Conservation (phyloP, 805 yeast species). For the Blastobotrys robertii region DNA sequence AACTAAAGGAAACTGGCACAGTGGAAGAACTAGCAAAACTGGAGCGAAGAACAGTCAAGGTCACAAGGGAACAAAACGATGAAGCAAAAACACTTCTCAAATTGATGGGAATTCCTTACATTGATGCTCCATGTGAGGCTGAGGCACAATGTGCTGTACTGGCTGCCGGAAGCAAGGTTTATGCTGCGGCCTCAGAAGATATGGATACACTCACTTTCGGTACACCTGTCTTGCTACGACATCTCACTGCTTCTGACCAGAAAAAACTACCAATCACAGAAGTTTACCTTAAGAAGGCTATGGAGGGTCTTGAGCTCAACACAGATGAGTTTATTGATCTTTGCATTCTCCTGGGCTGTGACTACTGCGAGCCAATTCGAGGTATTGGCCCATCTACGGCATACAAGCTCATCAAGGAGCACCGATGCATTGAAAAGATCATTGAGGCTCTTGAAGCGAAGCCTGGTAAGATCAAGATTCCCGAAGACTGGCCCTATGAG, state of each 20-base stretch:
- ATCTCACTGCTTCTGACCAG: slow-evolving; percentile 89
- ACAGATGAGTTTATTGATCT: slow-evolving; percentile 73
- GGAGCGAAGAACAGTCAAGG: slow-evolving; percentile 84
- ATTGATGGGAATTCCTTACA: slow-evolving; percentile 92
- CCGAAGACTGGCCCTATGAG: slow-evolving; percentile 89
- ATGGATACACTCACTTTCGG: slow-evolving; percentile 96
- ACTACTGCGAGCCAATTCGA: slow-evolving; percentile 88
- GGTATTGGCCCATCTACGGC: slow-evolving; percentile 98
- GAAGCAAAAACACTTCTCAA: slow-evolving; percentile 76
- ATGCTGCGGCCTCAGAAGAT: slow-evolving; percentile 97
- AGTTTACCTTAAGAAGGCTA: slow-evolving; percentile 53
- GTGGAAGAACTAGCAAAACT: slow-evolving; percentile 64
- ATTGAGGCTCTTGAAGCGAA: slow-evolving; percentile 46
- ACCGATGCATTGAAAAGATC: slow-evolving; percentile 69
- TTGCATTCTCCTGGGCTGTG: slow-evolving; percentile 92
- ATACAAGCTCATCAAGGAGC: slow-evolving; percentile 74
- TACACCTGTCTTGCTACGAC: slow-evolving; percentile 75
- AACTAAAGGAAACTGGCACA: slow-evolving; percentile 65
- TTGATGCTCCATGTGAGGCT: slow-evolving; percentile 95
- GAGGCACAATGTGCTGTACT: slow-evolving; percentile 97
- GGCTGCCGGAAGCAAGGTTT: slow-evolving; percentile 83
- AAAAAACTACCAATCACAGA: slow-evolving; percentile 89
- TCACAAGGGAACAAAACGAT: slow-evolving; percentile 82
- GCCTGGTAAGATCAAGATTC: slow-evolving; percentile 65
- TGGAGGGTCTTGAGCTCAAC: slow-evolving; percentile 71